A percentile compares a stretch with the other conserved stretches of the same genome.
Evolutionary conservation across 108 stramenopile species (phyloP).

Genomic region (Nannochloropsis salina): DNA sequence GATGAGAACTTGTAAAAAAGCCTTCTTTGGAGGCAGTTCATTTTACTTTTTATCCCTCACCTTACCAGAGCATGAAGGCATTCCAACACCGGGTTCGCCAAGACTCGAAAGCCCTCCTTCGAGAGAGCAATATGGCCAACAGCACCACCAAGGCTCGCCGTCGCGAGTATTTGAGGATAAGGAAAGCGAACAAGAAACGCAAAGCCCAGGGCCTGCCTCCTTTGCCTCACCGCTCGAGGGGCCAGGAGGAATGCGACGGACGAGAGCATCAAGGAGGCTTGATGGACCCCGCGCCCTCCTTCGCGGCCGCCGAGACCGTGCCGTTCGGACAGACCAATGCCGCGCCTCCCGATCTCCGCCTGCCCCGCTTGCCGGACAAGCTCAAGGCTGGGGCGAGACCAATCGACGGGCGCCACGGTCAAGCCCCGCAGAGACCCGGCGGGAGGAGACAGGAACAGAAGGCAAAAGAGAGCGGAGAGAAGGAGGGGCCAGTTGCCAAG

Average conservation of each 20-base stretch:
- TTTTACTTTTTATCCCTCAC: neutral
- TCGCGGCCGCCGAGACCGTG: neutral
- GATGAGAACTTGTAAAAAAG: neutral
- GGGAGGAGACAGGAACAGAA: neutral
- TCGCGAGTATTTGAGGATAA: neutral
- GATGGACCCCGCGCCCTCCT: neutral
- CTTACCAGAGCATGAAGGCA: neutral
- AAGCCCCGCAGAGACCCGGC: neutral
- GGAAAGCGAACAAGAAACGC: constrained; percentile 12
- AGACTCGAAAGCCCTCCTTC: constrained; percentile 10
- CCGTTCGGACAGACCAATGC: neutral
- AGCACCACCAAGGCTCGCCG: constrained; percentile 7
- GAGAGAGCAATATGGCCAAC: neutral
- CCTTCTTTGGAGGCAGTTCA: neutral
- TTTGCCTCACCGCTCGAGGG: neutral
- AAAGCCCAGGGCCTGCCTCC: constrained; percentile 13
- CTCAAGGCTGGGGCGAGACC: neutral
- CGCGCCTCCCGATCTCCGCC: neutral
- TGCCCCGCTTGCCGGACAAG: neutral
- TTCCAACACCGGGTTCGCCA: neutral
- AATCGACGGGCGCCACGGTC: neutral
- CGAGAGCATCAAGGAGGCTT: neutral
- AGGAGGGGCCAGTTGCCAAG: neutral
- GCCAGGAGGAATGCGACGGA: neutral
- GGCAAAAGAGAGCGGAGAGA: neutral